Percentiles rank a stretch among this genome's conserved stretches.
Conservation (phyloP, 1,284 basidiomycete species). For the Ustilago sp. region DNA sequence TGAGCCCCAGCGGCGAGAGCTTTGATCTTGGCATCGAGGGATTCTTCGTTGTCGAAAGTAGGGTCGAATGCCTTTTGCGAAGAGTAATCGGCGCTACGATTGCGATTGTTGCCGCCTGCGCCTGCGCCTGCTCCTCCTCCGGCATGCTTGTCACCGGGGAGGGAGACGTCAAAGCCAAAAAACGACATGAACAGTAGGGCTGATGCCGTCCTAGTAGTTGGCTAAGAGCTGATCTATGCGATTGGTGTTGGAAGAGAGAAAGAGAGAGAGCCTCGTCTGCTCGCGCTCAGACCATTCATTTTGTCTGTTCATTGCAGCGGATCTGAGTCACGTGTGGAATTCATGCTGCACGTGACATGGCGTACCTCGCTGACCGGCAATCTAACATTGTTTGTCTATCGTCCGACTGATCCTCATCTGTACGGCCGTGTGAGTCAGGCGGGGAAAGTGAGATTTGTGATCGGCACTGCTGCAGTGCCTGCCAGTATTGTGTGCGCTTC, state of each 20-base stretch:
- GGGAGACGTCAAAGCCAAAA: slow-evolving; percentile 68
- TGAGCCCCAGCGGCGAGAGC: slow-evolving; percentile 73
- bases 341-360: background rate
- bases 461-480: slow-evolving; percentile 1
- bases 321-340: slow-evolving; percentile 16
- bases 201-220: background rate
- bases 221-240: background rate
- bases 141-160: slow-evolving; percentile 55
- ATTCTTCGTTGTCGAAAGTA: slow-evolving; percentile 59
- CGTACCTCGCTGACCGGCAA: too few species aligned
- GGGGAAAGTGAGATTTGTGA: slow-evolving; percentile 1
- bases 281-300: slow-evolving; percentile 19
- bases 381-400: too few species aligned
- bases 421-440: too few species aligned
- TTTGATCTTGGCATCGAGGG: slow-evolving; percentile 69
- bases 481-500: background rate
- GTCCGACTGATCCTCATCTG: too few species aligned
- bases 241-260: background rate
- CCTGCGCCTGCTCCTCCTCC: background rate
- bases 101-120: background rate
- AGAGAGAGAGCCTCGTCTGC: background rate
- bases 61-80: slow-evolving; percentile 43
- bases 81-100: slow-evolving; percentile 7
- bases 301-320: background rate
- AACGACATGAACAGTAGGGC: slow-evolving; percentile 62